Evolutionary conservation across 1,139 yeast species (phyloP), one percentile per base, ranked within the genome.

Genomic region (Magnusiomyces ingens): DNA sequence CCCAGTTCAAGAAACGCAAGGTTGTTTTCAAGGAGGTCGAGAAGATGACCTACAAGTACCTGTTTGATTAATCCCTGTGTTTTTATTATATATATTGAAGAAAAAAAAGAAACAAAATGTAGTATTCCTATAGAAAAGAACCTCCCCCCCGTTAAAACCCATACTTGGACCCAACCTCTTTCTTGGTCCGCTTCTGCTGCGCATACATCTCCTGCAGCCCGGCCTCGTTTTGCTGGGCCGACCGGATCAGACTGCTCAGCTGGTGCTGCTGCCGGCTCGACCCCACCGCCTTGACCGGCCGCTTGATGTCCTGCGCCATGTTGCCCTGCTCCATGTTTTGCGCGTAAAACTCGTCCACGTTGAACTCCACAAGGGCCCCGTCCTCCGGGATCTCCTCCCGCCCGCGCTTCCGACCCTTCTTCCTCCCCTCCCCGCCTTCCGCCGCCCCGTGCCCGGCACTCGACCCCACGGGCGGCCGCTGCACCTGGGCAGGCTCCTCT

Each of bases 1-100:
- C 49, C 12, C 41, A 36, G 32, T 46, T 77, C 57, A 81, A 80
- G 72, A 82, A 79, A 67, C 80, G 87, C 69, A 65, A 64, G 55
- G n/a, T 35, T n/a, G 35, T 46, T 36, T 46, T 35, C 35, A 46
- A 46, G 38, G 49, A 46, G 35, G 52, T 55, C 40, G 47, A 43
- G 41, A 58, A 57, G 55, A 52, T 52, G 53, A 60, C 60, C 18
- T 78, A 75, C 62, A 74, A 71, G 63, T 46, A 46, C 22, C 37
- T 46, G 42, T 46, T 46, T 46, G 49, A 46, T 46, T 37, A 11
- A 17, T 35, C 13, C 37, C 10, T 35, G 37, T 35, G 10, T 37
- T 37, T 37, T 37, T 40, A 21, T 40, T 12, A 40, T 17, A 40
- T n/a, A n/a, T n/a, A n/a, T n/a, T n/a, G n/a, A n/a, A n/a, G n/a